Base-by-base conservation (phyloP, 2,329 filamentous ascomycete species). In the Xenoacremonium recifei region DNA sequence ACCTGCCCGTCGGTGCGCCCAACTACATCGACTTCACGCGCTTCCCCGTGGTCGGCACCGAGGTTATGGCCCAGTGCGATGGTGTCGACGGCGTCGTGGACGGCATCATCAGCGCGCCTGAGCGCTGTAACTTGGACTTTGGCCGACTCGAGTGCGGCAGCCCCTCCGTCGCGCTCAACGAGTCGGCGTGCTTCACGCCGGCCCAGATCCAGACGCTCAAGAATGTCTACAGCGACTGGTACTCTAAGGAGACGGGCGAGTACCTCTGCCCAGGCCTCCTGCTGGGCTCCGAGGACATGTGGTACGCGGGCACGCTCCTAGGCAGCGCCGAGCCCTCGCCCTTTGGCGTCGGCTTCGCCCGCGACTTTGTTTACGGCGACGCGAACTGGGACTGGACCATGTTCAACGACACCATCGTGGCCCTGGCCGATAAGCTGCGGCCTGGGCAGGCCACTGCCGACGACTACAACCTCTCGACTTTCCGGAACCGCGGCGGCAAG, bases 21-120 rank as follows among this genome's bases (percentile, higher is more conserved):
- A 32, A 41, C 45, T 6, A 35, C 39, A 1, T 30, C 47, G 0
- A 38, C 36, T 1, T 63, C 15, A 36, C 54, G 6, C 46, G 71
- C n/a, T 78, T 77, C 62, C 46, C 64, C 0, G 48, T 66, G 0
- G 67, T 82, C 7, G 66, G 56, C 2, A 27, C 59, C 1, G 70
- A 74, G 37, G 64, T 78, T 3, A 43, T 71, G 3, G 57, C 54
- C n/a, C 75, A 79, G 53, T 79, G 76, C 49, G 76, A 80, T 47
- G 54, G 39, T 2, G 58, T 70, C 18, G 76, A 79, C 45, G 75
- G 75, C 2, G 58, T 75, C 1, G 48, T 58, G 2, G 76, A 80
- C 44, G 67, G 65, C 13, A 76, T 79, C 42, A 63, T 80, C 31
- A 72, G 70, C 38, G 62, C 69, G 18, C 72, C 76, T 0, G 55